Percentiles rank a stretch among this genome's conserved stretches.
These are phyloP conservation scores for Scedosporium dehoogii DNA, from an alignment of 2,329 filamentous ascomycete genomes.

Conservation along the genomic window DNA sequence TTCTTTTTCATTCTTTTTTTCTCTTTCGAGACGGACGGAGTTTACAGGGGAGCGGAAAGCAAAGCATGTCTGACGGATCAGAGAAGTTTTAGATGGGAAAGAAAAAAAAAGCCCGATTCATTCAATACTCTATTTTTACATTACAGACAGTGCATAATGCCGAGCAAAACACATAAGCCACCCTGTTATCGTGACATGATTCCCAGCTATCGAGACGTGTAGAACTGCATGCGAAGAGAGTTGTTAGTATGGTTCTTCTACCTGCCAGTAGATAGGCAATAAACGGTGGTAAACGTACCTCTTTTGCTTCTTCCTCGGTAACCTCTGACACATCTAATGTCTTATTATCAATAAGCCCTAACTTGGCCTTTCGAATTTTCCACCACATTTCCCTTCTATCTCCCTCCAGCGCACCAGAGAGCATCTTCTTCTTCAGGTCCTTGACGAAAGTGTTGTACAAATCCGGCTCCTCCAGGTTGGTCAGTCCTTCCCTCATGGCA, in stretches of 20 bases:
- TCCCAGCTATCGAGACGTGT: constrained; percentile 26
- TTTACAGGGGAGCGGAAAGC: background rate
- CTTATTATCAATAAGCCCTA: constrained; percentile 63
- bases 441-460: constrained; percentile 68
- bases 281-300: constrained; percentile 29
- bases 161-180: background rate
- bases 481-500: constrained; percentile 68
- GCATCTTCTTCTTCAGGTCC: constrained; percentile 61
- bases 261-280: background rate
- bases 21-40: background rate
- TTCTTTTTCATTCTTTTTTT: background rate
- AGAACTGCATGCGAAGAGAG: constrained; percentile 6
- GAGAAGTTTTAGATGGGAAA: too few relatives aligned
- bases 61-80: background rate
- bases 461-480: constrained; percentile 62
- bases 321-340: constrained; percentile 56
- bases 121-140: background rate
- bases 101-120: too few relatives aligned
- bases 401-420: constrained; percentile 61
- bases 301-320: constrained; percentile 59
- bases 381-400: constrained; percentile 79
- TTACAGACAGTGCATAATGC: background rate
- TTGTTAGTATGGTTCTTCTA: background rate
- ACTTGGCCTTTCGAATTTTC: constrained; percentile 51
- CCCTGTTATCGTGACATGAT: constrained; percentile 9